Base-by-base conservation (phyloP, 2,329 filamentous ascomycete species). In the Leptographium wingfieldii region DNA sequence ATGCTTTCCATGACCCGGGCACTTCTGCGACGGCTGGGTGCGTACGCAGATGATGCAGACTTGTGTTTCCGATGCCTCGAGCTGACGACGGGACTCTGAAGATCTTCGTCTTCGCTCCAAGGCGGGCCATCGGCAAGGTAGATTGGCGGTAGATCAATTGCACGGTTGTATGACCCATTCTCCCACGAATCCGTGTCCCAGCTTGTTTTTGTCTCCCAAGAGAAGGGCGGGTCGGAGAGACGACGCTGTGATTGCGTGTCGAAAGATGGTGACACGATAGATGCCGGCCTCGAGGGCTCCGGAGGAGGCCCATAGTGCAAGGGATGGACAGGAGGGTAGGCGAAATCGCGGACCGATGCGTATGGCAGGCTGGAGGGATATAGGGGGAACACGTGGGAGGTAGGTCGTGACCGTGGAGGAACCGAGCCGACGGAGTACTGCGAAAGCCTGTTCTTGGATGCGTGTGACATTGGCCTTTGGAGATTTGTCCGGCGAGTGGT, bases 71-170 rank as follows among this genome's bases (percentile, higher is more conserved):
- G 87, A 71, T 95, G 91, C 61, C 88, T 81, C 48, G 88, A 88
- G 65, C 87, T 90, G 16, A 92, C 90, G 22, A 96, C 89, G 0
- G 92, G 92, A 69, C 91, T 95, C 68, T 94, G 90, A 52, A 96
- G 79, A 72, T 97, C 94, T 67, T 97, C 91, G 68, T 97, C 92
- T 73, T 96, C 92, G 72, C 90, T 95, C 76, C 91, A 97, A 2
- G 92, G 92, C 27, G 92, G 92, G 0, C 92, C 92, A 69, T 94
- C 90, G 4, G 84, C 88, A 67, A 94, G 92, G 56, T 90, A 83
- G 69, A 94, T 91, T 25, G 88, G 87, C 11, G 90, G 86, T 19
- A 95, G 78, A 68, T 92, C 87, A 65, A 88, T 81, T 29, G 80
- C 83, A 59, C 80, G 85, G 65, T 78, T 80, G 63, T 82, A 79